Conservation (phyloP, 768 basidiomycete species). For the Hygrophoropsis aurantiaca region DNA sequence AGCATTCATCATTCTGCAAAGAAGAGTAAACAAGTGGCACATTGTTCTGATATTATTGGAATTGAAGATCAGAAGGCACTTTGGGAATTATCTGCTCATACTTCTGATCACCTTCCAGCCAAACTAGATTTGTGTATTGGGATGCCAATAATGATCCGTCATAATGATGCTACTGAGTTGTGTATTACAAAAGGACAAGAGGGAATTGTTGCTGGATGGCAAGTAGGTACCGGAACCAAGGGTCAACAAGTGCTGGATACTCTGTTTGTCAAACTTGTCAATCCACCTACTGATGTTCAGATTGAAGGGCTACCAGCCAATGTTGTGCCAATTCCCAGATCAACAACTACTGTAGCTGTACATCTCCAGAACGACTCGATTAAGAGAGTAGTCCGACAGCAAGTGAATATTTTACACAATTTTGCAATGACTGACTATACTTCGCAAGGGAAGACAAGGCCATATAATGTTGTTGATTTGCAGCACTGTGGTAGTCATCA, state of each 20-base stretch:
- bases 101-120: too few relatives aligned
- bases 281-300: slow-evolving; percentile 21
- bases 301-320: slow-evolving; percentile 28
- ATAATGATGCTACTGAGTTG: too few relatives aligned
- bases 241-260: slow-evolving; percentile 21
- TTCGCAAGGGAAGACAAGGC: too few relatives aligned
- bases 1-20: too few relatives aligned
- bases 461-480: too few relatives aligned
- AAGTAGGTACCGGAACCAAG: too few relatives aligned
- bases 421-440: slow-evolving; percentile 37
- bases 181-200: slow-evolving; percentile 35
- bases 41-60: slow-evolving; percentile 22
- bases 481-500: slow-evolving; percentile 26
- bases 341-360: slow-evolving; percentile 4
- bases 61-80: too few relatives aligned
- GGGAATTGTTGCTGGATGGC: slow-evolving; percentile 27
- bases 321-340: slow-evolving; percentile 24
- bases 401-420: slow-evolving; percentile 25
- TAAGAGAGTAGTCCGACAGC: slow-evolving; percentile 15
- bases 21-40: too few relatives aligned
- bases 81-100: too few relatives aligned
- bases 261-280: slow-evolving; percentile 27
- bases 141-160: slow-evolving; percentile 31
- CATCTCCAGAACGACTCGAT: slow-evolving; percentile 15
- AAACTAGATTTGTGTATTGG: too few relatives aligned